Percentiles rank a stretch among this genome's conserved stretches.
Evolutionary conservation across 805 yeast species (phyloP).

Genomic region (Ogataea pignaliae): DNA sequence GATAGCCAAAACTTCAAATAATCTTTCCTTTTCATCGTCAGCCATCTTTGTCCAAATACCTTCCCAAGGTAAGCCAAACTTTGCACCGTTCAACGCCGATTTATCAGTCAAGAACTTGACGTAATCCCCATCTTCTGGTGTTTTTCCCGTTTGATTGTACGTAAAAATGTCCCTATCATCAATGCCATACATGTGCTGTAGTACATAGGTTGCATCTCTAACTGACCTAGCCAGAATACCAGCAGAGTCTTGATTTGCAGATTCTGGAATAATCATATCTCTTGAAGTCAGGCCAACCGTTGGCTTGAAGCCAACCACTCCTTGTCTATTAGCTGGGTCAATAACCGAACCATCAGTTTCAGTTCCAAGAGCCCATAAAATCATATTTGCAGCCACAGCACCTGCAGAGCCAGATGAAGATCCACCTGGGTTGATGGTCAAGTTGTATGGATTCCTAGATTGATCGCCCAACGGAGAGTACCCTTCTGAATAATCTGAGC

Average conservation of each 20-base stretch:
- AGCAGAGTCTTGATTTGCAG: slow-evolving; percentile 26
- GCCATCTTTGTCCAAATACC: slow-evolving; percentile 21
- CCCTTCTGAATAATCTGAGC: slow-evolving; percentile 24
- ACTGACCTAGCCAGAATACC: slow-evolving; percentile 28
- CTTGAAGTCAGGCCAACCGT: slow-evolving; percentile 29
- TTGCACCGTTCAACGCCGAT: slow-evolving; percentile 26
- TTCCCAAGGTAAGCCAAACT: slow-evolving; percentile 29
- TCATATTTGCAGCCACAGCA: slow-evolving; percentile 27
- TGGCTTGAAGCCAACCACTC: slow-evolving; percentile 26
- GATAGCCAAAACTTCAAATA: slow-evolving; percentile 15
- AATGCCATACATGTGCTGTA: slow-evolving; percentile 27
- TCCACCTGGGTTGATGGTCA: slow-evolving; percentile 26
- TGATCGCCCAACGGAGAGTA: slow-evolving; percentile 28
- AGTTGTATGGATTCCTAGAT: slow-evolving; percentile 25
- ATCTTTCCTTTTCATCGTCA: slow-evolving; percentile 14
- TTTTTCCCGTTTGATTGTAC: slow-evolving; percentile 23
- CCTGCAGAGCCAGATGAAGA: slow-evolving; percentile 28
- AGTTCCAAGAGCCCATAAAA: slow-evolving; percentile 26
- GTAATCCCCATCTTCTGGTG: slow-evolving; percentile 27
- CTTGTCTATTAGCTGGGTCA: slow-evolving; percentile 26
- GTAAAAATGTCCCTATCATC: slow-evolving; percentile 25
- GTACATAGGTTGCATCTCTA: slow-evolving; percentile 25
- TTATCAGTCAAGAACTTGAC: slow-evolving; percentile 21
- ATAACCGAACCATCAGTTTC: slow-evolving; percentile 29
- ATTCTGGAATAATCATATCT: slow-evolving; percentile 27